Evolutionary conservation across 352 stramenopile genomes (phyloP).

Genomic region (Phytophthora niederhauseri): DNA sequence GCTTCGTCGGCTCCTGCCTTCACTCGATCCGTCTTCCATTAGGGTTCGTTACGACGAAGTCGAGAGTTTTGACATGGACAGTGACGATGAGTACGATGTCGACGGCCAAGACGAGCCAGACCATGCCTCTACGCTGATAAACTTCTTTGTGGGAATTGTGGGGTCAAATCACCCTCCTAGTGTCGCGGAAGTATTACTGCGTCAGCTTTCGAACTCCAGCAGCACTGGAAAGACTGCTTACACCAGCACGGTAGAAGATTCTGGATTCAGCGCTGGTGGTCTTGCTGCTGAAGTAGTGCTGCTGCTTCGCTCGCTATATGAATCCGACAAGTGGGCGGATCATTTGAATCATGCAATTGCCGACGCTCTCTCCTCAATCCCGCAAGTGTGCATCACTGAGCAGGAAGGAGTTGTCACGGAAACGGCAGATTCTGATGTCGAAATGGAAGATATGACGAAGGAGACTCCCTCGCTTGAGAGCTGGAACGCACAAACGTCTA

Average conservation of each 20-base stretch:
- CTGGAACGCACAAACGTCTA: slow-evolving; percentile 57
- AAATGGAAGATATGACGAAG: slow-evolving; percentile 84
- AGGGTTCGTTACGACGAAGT: slow-evolving; percentile 68
- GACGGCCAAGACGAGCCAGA: slow-evolving; percentile 54
- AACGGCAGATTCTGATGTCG: slow-evolving; percentile 69
- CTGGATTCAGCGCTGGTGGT: slow-evolving; percentile 44
- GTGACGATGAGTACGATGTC: slow-evolving; percentile 79
- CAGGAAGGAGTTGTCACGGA: slow-evolving; percentile 15
- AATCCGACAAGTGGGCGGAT: slow-evolving; percentile 71
- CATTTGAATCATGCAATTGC: slow-evolving; percentile 74
- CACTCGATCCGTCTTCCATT: slow-evolving; percentile 68
- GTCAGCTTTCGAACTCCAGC: slow-evolving; percentile 22
- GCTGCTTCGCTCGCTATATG: slow-evolving; percentile 83
- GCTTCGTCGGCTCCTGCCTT: slow-evolving; percentile 77
- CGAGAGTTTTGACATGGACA: slow-evolving; percentile 81
- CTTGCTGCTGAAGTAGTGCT: slow-evolving; percentile 79
- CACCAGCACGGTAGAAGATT: slow-evolving; percentile 10
- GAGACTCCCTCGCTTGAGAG: slow-evolving; percentile 57
- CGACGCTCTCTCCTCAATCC: slow-evolving; percentile 55
- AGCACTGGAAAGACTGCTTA: slow-evolving; percentile 3
- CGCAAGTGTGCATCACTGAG: slow-evolving; percentile 50
- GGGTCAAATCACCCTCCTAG: slow-evolving; percentile 71
- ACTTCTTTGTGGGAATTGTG: slow-evolving; percentile 83
- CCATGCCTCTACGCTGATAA: slow-evolving; percentile 71
- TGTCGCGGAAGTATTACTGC: slow-evolving; percentile 65